Percentiles rank a stretch among this genome's conserved stretches.
These are phyloP conservation scores for Trichoderma atroviride DNA, from an alignment of 2,329 filamentous ascomycete species.

Conservation along the genomic window DNA sequence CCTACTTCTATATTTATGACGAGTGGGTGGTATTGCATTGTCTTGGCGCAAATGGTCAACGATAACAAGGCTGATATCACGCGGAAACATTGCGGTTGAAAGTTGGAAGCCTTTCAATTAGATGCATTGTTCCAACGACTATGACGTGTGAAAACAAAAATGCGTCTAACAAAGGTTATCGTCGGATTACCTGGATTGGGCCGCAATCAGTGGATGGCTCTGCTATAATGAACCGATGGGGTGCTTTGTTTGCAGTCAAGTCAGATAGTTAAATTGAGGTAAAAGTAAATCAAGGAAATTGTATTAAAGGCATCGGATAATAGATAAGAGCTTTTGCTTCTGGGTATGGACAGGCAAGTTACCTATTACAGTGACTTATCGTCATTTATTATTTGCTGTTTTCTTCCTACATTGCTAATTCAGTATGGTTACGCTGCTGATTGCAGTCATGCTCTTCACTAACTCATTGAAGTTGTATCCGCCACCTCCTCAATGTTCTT, in stretches of 20 bases:
- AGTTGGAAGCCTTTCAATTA: neutral
- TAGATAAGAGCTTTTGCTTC: neutral
- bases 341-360: no score
- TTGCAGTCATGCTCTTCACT: no score
- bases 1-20: neutral
- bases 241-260: neutral
- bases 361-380: no score
- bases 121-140: neutral
- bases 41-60: neutral
- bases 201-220: neutral
- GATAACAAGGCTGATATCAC: neutral
- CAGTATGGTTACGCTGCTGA: no score
- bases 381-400: no score
- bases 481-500: no score
- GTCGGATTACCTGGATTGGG: neutral
- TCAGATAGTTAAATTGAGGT: no score
- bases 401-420: no score
- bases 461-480: no score
- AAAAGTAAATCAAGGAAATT: neutral
- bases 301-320: no score
- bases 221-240: no score
- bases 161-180: neutral
- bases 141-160: neutral
- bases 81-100: neutral
- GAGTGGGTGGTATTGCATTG: neutral